phyloP scores from a whole-genome alignment of 192 early-diverging fungal species.

The Coemansia sp. region DNA sequence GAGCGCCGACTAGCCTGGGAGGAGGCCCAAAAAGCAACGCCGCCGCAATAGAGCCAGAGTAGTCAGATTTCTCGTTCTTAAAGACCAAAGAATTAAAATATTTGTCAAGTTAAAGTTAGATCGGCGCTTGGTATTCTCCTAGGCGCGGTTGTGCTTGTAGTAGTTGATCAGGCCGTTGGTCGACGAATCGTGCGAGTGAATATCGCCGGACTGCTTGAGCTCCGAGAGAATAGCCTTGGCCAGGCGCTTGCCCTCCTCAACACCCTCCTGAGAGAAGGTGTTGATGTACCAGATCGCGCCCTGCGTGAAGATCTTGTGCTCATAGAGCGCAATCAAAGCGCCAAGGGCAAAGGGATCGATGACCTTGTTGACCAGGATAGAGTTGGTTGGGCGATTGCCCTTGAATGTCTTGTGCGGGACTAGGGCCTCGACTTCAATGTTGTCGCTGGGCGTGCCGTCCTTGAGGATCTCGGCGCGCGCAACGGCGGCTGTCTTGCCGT shows the following conservation, averaged over 20 bases:
- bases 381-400: slow-evolving; percentile 98
- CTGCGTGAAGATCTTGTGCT: slow-evolving; percentile 99
- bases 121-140: not conserved
- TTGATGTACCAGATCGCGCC: slow-evolving; percentile 98
- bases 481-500: slow-evolving; percentile 79
- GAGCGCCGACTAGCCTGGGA: slow-evolving; percentile 71
- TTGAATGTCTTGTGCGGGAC: slow-evolving; percentile 96
- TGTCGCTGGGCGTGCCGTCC: slow-evolving; percentile 51
- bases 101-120: not conserved
- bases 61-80: not conserved
- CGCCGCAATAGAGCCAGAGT: not conserved
- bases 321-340: slow-evolving; percentile 93
- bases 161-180: slow-evolving; percentile 98
- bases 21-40: slow-evolving; percentile 41
- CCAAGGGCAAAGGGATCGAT: slow-evolving; percentile 90
- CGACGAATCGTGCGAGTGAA: slow-evolving; percentile 82
- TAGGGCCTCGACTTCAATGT: slow-evolving; percentile 61
- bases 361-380: slow-evolving; percentile 85
- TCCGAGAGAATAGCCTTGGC: slow-evolving; percentile 96
- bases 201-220: slow-evolving; percentile 58
- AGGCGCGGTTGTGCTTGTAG: slow-evolving; percentile 61
- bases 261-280: slow-evolving; percentile 94
- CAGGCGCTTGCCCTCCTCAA: slow-evolving; percentile 98
- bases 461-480: slow-evolving; percentile 79
- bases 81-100: not conserved